These are phyloP conservation scores for Hortaea werneckii DNA, from an alignment of 2,329 filamentous ascomycete species.

Conservation along the genomic window DNA sequence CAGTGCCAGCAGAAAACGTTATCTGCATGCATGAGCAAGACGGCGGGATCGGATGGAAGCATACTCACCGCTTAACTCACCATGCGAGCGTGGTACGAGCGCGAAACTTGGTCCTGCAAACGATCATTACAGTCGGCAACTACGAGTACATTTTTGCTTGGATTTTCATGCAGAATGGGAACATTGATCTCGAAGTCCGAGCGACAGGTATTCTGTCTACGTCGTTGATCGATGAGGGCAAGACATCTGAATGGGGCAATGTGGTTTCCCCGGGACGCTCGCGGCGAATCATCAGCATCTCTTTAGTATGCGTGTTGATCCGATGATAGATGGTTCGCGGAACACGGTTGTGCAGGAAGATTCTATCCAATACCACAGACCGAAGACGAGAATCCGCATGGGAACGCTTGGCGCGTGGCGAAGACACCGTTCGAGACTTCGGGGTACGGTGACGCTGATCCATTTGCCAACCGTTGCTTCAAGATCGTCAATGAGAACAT, in stretches of 20 bases:
- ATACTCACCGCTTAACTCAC: slow-evolving; percentile 59
- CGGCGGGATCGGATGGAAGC: slow-evolving; percentile 59
- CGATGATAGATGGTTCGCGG: slow-evolving; percentile 47
- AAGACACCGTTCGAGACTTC: slow-evolving; percentile 21
- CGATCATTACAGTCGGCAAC: slow-evolving; percentile 58
- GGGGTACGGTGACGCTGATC: slow-evolving; percentile 16
- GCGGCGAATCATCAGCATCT: slow-evolving; percentile 64
- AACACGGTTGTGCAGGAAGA: slow-evolving; percentile 48
- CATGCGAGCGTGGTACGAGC: slow-evolving; percentile 53
- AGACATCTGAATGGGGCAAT: slow-evolving; percentile 42
- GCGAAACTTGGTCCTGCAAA: slow-evolving; percentile 57
- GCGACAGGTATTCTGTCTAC: slow-evolving; percentile 58
- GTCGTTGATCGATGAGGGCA: slow-evolving; percentile 46
- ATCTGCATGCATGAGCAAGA: slow-evolving; percentile 62
- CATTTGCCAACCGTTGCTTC: slow-evolving; percentile 46
- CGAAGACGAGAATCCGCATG: slow-evolving; percentile 47
- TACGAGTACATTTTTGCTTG: slow-evolving; percentile 62
- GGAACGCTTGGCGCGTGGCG: slow-evolving; percentile 50
- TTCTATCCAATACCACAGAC: slow-evolving; percentile 40
- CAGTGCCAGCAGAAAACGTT: slow-evolving; percentile 37
- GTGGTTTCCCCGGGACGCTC: slow-evolving; percentile 55
- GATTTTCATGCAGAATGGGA: slow-evolving; percentile 54
- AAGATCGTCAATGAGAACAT: slow-evolving; percentile 42
- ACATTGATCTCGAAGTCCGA: slow-evolving; percentile 50
- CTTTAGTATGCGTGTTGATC: slow-evolving; percentile 56